These are phyloP conservation scores for Talaromyces adpressus DNA, from an alignment of 495 filamentous ascomycete species.

Conservation along the genomic window DNA sequence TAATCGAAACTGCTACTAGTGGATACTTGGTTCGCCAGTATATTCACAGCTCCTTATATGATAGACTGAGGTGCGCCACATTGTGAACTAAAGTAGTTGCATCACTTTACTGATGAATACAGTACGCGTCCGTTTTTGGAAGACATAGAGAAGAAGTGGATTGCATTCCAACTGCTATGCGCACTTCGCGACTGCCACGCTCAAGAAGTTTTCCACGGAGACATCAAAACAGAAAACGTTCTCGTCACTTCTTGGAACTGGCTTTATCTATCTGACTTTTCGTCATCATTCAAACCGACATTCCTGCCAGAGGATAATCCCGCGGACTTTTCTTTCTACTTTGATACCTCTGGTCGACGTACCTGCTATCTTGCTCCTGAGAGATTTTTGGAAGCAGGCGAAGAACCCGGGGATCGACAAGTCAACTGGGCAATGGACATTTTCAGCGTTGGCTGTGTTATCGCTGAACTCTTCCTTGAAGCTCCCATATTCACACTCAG, in stretches of 20 bases:
- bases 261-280: conserved; percentile 96
- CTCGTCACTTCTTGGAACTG: conserved; percentile 99
- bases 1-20: conserved; percentile 82
- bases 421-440: conserved; percentile 98
- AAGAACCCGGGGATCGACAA: conserved; percentile 53
- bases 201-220: conserved; percentile 88
- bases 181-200: conserved; percentile 88
- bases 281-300: conserved; percentile 89
- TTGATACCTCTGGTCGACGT: conserved; percentile 82
- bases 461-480: conserved; percentile 96
- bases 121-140: conserved; percentile 96
- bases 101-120: not conserved
- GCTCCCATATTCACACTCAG: conserved; percentile 86
- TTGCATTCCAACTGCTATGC: conserved; percentile 92
- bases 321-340: conserved; percentile 95
- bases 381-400: conserved; percentile 68
- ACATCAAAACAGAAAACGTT: conserved; percentile 97
- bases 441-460: conserved; percentile 95
- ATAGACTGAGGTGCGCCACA: conserved; percentile 65
- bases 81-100: not conserved
- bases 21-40: conserved; percentile 96
- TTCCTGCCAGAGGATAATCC: conserved; percentile 96
- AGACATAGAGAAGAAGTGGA: conserved; percentile 97
- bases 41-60: conserved; percentile 93
- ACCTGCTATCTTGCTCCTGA: conserved; percentile 98